Evolutionary conservation across 768 basidiomycete genomes (phyloP).

Genomic region (Lyophyllum atratum): DNA sequence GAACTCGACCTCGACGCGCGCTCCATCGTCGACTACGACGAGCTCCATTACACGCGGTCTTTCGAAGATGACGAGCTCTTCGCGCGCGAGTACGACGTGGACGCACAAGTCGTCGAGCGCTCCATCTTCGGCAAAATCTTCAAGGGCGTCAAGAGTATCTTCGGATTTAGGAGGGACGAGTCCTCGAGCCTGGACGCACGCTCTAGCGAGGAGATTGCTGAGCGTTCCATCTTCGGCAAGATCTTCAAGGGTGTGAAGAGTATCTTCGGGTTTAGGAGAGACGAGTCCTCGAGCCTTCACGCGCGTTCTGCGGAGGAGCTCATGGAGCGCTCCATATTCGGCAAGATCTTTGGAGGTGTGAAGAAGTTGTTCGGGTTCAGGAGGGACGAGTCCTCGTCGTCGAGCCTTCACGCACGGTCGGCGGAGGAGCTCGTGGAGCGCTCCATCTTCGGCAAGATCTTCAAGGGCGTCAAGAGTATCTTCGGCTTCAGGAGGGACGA

Average conservation of each 20-base stretch:
- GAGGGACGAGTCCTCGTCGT: neutral
- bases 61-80: conserved; percentile 1
- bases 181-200: neutral
- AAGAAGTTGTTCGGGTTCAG: neutral
- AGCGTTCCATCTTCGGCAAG: neutral
- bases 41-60: neutral
- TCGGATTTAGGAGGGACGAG: conserved; percentile 1
- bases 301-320: neutral
- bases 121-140: neutral
- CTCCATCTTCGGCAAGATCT: neutral
- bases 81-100: neutral
- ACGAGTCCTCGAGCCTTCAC: neutral
- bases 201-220: neutral
- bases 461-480: neutral
- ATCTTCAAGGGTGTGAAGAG: neutral
- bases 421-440: neutral
- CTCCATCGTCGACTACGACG: conserved; percentile 1
- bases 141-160: neutral
- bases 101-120: neutral
- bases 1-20: neutral
- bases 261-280: neutral
- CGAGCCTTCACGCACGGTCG: neutral
- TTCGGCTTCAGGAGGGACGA: conserved; percentile 2
- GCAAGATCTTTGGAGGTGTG: neutral
- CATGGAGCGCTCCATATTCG: neutral